phyloP scores from a whole-genome alignment of 352 stramenopile genomes.

The Phytophthora tentaculata region DNA sequence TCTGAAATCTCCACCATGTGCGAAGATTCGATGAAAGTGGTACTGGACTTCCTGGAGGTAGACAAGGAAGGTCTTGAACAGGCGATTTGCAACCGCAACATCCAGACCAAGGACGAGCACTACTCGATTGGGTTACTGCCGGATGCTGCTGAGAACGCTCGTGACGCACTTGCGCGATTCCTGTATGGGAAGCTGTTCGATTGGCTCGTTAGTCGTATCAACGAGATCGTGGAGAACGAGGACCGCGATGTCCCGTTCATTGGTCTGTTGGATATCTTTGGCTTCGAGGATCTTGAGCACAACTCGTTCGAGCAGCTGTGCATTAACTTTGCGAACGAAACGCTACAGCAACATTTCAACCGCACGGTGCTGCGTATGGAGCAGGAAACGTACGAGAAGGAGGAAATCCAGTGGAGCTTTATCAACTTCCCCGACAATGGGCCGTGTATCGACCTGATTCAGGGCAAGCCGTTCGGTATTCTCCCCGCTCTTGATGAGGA shows the following conservation, averaged over 20 bases:
- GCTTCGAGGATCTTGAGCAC: conserved; percentile 85
- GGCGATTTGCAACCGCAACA: conserved; percentile 91
- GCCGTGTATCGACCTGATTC: conserved; percentile 91
- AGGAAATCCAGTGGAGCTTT: conserved; percentile 90
- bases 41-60: conserved; percentile 91
- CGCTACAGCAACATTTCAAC: conserved; percentile 94
- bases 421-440: conserved; percentile 92
- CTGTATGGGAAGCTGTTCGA: conserved; percentile 96
- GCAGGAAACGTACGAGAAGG: conserved; percentile 88
- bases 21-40: conserved; percentile 71
- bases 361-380: conserved; percentile 87
- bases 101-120: conserved; percentile 94
- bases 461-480: conserved; percentile 84
- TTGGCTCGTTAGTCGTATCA: conserved; percentile 89
- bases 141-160: conserved; percentile 86
- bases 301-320: conserved; percentile 97
- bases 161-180: conserved; percentile 95
- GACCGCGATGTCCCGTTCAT: conserved; percentile 68
- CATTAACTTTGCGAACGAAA: conserved; percentile 96
- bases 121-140: conserved; percentile 81
- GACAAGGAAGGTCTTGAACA: conserved; percentile 86
- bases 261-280: conserved; percentile 88
- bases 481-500: conserved; percentile 90
- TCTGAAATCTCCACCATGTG: conserved; percentile 63
- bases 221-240: conserved; percentile 78